Evolutionary conservation across 164 flowering plant species (phyloP), one percentile per base, ranked within the genome.

Genomic region (Dillenia turbinata): DNA sequence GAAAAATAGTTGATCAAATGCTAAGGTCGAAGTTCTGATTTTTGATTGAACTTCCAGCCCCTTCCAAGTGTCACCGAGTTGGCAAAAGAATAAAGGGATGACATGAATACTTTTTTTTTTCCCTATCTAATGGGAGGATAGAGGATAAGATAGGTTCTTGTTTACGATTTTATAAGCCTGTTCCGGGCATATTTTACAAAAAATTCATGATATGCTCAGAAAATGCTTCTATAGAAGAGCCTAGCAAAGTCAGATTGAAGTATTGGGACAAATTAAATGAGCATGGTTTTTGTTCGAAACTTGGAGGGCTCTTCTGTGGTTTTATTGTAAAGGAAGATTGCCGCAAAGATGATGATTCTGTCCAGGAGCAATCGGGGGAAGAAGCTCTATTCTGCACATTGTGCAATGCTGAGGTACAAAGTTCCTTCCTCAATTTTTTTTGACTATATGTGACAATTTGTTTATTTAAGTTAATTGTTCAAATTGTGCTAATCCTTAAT

Each of bases 311-410:
- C 71, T 76, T 86, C 47, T 92, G 98, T 79, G 76, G 81, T 47
- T 85, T 63, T 69, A 8, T 92, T 46, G 84, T 88, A 22, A 78
- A n/a, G 22, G 89, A 79, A 72, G 98, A 92, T 71, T 92, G 96
- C 77, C 85, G 89, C 54, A 81, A 74, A 2, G 86, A 88, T 73
- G 91, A 79, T 22, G 83, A 79, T 47, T 11, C 53, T 68, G 56
- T 69, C 24, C 74, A 74, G 75, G 79, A 79, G 64, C 85, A 77
- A 65, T 65, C 78, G 60, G 79, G 74, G 43, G 95, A 87, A 69
- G 96, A 89, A 62, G 96, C 93, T 68, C 70, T 92, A 54, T 92
- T 92, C 72, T 92, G 98, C 79, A 92, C 96, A 12, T 79, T 92
- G 72, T 92, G 98, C 79, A 88, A 90, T 76, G 95, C 98, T 51